Conservation (phyloP, 805 yeast genomes). For the Candida odintsovae region DNA sequence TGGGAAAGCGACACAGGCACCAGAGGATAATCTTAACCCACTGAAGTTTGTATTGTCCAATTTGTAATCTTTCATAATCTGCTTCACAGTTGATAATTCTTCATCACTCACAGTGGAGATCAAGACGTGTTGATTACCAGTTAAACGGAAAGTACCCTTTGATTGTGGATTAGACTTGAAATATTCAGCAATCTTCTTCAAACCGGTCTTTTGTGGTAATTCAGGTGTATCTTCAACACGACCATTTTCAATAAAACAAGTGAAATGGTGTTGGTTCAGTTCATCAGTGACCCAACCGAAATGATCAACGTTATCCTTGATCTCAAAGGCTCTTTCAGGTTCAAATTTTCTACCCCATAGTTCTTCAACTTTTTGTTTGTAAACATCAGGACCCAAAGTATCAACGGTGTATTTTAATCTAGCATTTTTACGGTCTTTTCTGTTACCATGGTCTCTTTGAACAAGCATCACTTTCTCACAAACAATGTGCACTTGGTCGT, state of each 20-base stretch:
- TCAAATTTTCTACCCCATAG: slow-evolving; percentile 71
- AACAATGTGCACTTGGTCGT: slow-evolving; percentile 65
- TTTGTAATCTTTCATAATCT: slow-evolving; percentile 62
- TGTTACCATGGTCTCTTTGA: slow-evolving; percentile 92
- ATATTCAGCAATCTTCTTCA: slow-evolving; percentile 69
- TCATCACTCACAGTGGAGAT: slow-evolving; percentile 68
- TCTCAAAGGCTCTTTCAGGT: slow-evolving; percentile 64
- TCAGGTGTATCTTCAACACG: slow-evolving; percentile 92
- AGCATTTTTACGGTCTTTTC: slow-evolving; percentile 95
- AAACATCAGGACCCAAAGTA: slow-evolving; percentile 84
- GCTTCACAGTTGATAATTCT: slow-evolving; percentile 57
- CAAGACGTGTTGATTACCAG: slow-evolving; percentile 92
- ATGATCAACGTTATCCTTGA: slow-evolving; percentile 82
- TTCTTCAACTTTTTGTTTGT: slow-evolving; percentile 77
- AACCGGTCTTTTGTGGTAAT: slow-evolving; percentile 83
- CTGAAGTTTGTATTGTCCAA: slow-evolving; percentile 80
- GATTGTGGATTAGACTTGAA: slow-evolving; percentile 42
- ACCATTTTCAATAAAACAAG: slow-evolving; percentile 93
- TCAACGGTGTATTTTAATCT: slow-evolving; percentile 95
- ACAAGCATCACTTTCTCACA: slow-evolving; percentile 91
- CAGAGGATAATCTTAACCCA: slow-evolving; percentile 81
- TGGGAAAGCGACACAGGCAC: slow-evolving; percentile 97
- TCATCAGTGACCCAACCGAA: slow-evolving; percentile 94
- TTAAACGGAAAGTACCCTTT: slow-evolving; percentile 85
- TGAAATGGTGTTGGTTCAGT: slow-evolving; percentile 78